Evolutionary conservation across 441 rosid genomes (phyloP), one percentile per base, ranked within the genome.

Genomic region (Euphorbia celastroides): DNA sequence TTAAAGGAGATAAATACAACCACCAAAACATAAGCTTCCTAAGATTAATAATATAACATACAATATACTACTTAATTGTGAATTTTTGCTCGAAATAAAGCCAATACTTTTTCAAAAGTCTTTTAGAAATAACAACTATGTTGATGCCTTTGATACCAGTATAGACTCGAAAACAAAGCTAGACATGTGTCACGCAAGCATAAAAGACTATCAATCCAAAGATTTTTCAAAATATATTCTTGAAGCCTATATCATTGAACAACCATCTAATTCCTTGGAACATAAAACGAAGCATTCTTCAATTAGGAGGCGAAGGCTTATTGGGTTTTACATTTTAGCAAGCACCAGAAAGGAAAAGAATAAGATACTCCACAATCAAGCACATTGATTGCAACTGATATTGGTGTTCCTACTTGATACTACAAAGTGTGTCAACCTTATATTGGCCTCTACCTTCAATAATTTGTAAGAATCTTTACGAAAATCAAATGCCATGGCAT

Each of bases 321-420:
- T 19, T 9, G 25, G 57, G n/a, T n/a, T n/a, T n/a, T n/a, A n/a
- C n/a, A n/a, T 52, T 22, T 52, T 51, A 52, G 27, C 28, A 52
- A 20, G 57, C 11, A 52, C 27, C 25, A 10, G 25, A 52, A 10
- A 50, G 25, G 22, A 52, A 52, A 52, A 3, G 10, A 52, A 52
- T 52, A 22, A 52, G 57, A 52, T 52, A 52, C 23, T 52, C 57
- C 57, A 22, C 57, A 52, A 22, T 20, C 57, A 52, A 51, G 57
- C 12, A 23, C 27, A 52, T 52, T 20, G 25, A 22, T 20, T 52
- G 10, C 9, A 20, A 9, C 57, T 22, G 25, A 22, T 22, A 5
- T 52, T 5, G 26, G 23, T 52, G 27, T 52, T 52, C 27, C 28
- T 52, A 22, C 7, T 51, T 52, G 13, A 52, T 20, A 52, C 7